phyloP scores from a whole-genome alignment of 2,329 filamentous ascomycete genomes.

The Cryphonectria radicalis region DNA sequence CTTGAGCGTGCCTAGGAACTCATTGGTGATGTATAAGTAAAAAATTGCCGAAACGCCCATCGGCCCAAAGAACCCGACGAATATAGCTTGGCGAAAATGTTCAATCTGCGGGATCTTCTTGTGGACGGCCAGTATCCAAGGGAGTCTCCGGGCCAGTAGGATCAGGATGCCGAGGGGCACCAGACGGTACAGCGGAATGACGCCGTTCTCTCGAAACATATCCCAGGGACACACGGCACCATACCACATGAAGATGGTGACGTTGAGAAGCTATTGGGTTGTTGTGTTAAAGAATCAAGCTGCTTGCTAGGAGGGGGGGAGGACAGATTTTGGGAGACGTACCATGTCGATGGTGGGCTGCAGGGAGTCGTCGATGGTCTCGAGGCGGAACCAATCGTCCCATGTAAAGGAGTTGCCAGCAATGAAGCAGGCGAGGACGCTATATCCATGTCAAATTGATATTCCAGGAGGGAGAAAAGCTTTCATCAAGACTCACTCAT shows the following conservation, averaged over 20 bases:
- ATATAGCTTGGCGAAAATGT: conserved; percentile 73
- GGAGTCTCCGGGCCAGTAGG: conserved; percentile 75
- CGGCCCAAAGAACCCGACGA: conserved; percentile 91
- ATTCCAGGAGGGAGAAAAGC: neutral
- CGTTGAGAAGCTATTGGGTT: conserved; percentile 69
- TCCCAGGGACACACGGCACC: conserved; percentile 84
- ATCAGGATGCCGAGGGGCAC: conserved; percentile 76
- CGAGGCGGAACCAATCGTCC: conserved; percentile 92
- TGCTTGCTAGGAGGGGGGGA: neutral
- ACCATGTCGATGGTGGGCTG: conserved; percentile 91
- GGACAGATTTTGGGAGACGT: neutral
- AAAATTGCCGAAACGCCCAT: conserved; percentile 92
- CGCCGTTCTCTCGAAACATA: conserved; percentile 65
- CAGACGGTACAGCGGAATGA: conserved; percentile 76
- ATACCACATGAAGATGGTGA: conserved; percentile 88
- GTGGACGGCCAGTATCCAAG: conserved; percentile 75
- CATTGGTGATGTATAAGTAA: conserved; percentile 80
- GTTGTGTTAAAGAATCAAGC: neutral
- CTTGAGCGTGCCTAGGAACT: conserved; percentile 67
- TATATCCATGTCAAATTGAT: neutral
- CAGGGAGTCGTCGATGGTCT: conserved; percentile 88
- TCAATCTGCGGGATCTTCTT: conserved; percentile 80
- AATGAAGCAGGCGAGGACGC: conserved; percentile 85
- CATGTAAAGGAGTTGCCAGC: conserved; percentile 90
- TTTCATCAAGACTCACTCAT: conserved; percentile 57